Evolutionary conservation across 2,329 filamentous ascomycete genomes (phyloP).

Genomic region (Dothideomycetes sp.): DNA sequence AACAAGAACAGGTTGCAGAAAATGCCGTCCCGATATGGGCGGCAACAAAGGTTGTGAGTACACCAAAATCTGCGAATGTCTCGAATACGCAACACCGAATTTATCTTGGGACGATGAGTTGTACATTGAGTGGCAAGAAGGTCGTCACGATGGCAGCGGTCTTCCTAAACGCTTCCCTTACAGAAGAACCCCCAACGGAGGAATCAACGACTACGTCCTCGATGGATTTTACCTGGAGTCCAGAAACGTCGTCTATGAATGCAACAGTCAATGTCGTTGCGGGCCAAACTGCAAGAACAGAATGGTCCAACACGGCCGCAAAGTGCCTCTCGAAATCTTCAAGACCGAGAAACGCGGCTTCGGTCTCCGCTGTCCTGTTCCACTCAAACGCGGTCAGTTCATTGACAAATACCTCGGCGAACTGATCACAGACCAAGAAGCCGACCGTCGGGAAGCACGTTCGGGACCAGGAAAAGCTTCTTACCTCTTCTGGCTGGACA

Average conservation of each 20-base stretch:
- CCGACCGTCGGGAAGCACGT: constrained; percentile 52
- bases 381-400: constrained; percentile 64
- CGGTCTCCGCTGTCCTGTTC: constrained; percentile 62
- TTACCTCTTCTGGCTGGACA: constrained; percentile 75
- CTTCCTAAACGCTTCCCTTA: constrained; percentile 55
- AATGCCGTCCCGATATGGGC: constrained; percentile 51
- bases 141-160: constrained; percentile 24
- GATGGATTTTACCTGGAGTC: constrained; percentile 35
- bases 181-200: constrained; percentile 24
- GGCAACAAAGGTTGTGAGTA: constrained; percentile 52
- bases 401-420: constrained; percentile 69
- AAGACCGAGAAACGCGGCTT: constrained; percentile 62
- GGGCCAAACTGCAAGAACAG: constrained; percentile 58
- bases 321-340: constrained; percentile 66
- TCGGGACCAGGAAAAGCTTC: constrained; percentile 60
- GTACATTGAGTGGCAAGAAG: constrained; percentile 21
- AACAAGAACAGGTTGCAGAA: constrained; percentile 57
- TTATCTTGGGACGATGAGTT: constrained; percentile 19
- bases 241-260: constrained; percentile 62
- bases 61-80: constrained; percentile 53
- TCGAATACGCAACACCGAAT: constrained; percentile 51
- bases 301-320: constrained; percentile 65
- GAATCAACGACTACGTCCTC: constrained; percentile 26
- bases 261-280: constrained; percentile 63
- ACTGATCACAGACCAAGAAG: constrained; percentile 46